Evolutionary conservation across 805 yeast genomes (phyloP).

Genomic region (Ogataea populi-albae): DNA sequence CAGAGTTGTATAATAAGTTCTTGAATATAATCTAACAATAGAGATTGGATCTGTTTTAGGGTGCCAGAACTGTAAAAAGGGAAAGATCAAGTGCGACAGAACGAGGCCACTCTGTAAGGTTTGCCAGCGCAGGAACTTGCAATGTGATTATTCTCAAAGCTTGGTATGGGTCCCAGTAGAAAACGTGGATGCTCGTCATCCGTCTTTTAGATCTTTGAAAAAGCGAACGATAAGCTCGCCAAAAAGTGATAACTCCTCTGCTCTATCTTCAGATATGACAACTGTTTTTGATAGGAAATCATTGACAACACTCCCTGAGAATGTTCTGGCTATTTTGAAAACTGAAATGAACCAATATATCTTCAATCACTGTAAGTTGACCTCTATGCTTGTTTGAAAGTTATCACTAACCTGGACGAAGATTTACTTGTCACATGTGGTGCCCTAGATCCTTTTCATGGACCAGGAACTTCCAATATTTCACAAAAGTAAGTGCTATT

Average conservation of each 20-base stretch:
- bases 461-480: conserved; percentile 8
- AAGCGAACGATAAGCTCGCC: not conserved
- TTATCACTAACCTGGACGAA: conserved; percentile 1
- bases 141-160: conserved; percentile 8
- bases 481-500: conserved; percentile 9
- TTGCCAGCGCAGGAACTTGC: conserved; percentile 7
- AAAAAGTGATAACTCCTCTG: not conserved
- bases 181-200: conserved; percentile 10
- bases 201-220: conserved; percentile 6
- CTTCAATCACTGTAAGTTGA: conserved; percentile 10
- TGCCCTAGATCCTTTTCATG: conserved; percentile 10
- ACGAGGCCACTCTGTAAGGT: conserved; percentile 8
- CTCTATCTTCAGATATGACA: not conserved
- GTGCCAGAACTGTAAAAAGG: conserved; percentile 10
- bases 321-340: conserved; percentile 2
- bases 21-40: not conserved
- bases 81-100: conserved; percentile 10
- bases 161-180: conserved; percentile 9
- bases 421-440: conserved; percentile 8
- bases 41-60: conserved; percentile 1
- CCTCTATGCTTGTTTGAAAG: not conserved
- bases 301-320: conserved; percentile 5
- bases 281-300: not conserved
- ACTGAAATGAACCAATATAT: conserved; percentile 4
- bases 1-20: not conserved